Percentiles rank a stretch among this genome's conserved stretches.
Conservation (phyloP, 768 basidiomycete species). For the Trametes maxima region DNA sequence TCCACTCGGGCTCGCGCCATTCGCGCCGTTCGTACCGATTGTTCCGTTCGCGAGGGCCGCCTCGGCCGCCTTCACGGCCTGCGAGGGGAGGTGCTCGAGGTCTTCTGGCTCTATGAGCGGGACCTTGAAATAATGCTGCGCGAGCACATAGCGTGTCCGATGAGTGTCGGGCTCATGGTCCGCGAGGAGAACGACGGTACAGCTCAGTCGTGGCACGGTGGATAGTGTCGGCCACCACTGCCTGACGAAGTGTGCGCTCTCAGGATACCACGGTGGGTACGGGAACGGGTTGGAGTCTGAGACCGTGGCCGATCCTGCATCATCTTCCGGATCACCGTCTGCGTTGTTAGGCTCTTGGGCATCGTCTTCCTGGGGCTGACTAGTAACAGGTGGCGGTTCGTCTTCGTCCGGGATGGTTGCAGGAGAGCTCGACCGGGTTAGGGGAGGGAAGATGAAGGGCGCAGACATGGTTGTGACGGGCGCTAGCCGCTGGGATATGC, state of each 20-base stretch:
- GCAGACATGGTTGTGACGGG: slow-evolving; percentile 26
- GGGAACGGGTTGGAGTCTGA: slow-evolving; percentile 60
- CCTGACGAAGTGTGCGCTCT: slow-evolving; percentile 75
- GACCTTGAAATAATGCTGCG: slow-evolving; percentile 76
- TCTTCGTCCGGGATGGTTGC: background rate
- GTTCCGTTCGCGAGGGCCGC: slow-evolving; percentile 1
- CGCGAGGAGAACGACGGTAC: slow-evolving; percentile 70
- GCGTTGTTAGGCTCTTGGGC: background rate
- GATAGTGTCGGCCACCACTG: slow-evolving; percentile 80
- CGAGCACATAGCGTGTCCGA: slow-evolving; percentile 62
- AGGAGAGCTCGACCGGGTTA: slow-evolving; percentile 8
- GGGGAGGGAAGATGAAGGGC: slow-evolving; percentile 29
- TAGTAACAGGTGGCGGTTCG: background rate
- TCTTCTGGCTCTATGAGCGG: slow-evolving; percentile 44
- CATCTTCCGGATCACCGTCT: background rate
- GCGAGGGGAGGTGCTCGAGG: slow-evolving; percentile 1
- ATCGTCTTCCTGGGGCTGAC: background rate
- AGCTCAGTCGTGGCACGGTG: slow-evolving; percentile 65
- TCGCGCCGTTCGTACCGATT: background rate
- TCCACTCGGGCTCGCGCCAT: background rate
- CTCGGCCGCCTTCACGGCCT: slow-evolving; percentile 11
- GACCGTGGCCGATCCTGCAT: slow-evolving; percentile 4
- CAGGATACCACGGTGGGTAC: slow-evolving; percentile 69
- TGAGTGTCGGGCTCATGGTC: slow-evolving; percentile 63
- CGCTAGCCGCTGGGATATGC: slow-evolving; percentile 25